Evolutionary conservation across 2,329 filamentous ascomycete species (phyloP).

Genomic region (Sclerotinia sclerotiorum): DNA sequence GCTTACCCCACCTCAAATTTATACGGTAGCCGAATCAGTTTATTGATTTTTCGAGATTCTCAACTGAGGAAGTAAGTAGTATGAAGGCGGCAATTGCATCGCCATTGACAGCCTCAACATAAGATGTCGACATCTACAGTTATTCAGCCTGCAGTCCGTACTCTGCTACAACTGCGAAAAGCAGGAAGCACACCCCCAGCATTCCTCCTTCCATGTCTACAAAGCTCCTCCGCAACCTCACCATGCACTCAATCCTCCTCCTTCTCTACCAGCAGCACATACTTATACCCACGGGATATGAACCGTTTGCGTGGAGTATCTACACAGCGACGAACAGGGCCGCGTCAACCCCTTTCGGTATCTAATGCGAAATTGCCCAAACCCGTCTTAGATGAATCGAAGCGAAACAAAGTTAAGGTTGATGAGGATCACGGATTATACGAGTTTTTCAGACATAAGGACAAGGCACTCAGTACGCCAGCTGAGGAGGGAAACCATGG

Average conservation of each 20-base stretch:
- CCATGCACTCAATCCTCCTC: slow-evolving; percentile 32
- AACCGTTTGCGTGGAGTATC: slow-evolving; percentile 82
- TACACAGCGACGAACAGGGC: slow-evolving; percentile 73
- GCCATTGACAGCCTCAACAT: slow-evolving; percentile 29
- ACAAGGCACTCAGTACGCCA: slow-evolving; percentile 68
- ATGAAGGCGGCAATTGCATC: slow-evolving; percentile 13
- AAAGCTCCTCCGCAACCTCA: slow-evolving; percentile 25
- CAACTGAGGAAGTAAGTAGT: slow-evolving; percentile 13
- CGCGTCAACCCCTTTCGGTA: slow-evolving; percentile 71
- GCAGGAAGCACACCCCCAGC: slow-evolving; percentile 31
- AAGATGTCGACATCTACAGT: slow-evolving; percentile 38
- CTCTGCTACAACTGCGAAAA: slow-evolving; percentile 29
- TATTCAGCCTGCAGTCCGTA: slow-evolving; percentile 33
- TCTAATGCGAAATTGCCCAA: slow-evolving; percentile 70
- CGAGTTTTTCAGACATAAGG: slow-evolving; percentile 79
- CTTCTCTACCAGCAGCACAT: slow-evolving; percentile 39
- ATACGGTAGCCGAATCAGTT: slow-evolving; percentile 20
- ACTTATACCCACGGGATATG: slow-evolving; percentile 58
- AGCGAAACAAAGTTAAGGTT: slow-evolving; percentile 53
- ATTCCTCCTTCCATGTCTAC: slow-evolving; percentile 40
- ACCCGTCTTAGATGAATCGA: slow-evolving; percentile 61
- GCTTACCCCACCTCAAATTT: not conserved
- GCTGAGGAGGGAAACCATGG: slow-evolving; percentile 72
- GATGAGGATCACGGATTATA: slow-evolving; percentile 84
- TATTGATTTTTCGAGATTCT: slow-evolving; percentile 28